Evolutionary conservation across 306 rosid genomes (phyloP).

Genomic region (Trifolium pratense): DNA sequence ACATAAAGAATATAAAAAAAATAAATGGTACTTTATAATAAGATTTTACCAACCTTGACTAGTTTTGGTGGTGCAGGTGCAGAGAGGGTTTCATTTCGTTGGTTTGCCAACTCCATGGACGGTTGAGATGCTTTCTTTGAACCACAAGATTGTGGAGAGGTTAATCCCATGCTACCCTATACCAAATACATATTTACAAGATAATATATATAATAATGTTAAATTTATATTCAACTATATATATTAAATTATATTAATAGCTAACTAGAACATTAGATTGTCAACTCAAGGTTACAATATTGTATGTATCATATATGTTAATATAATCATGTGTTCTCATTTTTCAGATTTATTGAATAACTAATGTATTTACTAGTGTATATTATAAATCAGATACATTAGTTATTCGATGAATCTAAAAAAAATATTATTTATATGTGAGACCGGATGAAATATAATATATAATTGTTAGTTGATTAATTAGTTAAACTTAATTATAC

Average conservation of each 20-base stretch:
- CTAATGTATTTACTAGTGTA: too few species aligned
- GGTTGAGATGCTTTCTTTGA: conserved; percentile 66
- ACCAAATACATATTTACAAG: conserved; percentile 25
- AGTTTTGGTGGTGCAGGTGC: conserved; percentile 63
- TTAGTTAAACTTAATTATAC: conserved; percentile 42
- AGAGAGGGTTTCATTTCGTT: conserved; percentile 51
- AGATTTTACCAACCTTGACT: conserved; percentile 50
- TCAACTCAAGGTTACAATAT: conserved; percentile 3
- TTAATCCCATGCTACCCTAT: conserved; percentile 58
- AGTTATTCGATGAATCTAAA: too few species aligned
- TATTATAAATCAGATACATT: too few species aligned
- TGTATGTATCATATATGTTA: neutral
- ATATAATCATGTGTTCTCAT: too few species aligned
- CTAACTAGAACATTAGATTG: neutral
- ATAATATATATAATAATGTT: neutral
- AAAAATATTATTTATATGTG: too few species aligned
- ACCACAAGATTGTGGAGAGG: conserved; percentile 58
- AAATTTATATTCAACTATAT: conserved; percentile 2
- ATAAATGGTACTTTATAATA: neutral
- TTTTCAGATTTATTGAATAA: too few species aligned
- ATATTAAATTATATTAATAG: neutral
- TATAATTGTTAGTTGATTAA: neutral
- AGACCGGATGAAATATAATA: too few species aligned
- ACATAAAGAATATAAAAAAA: neutral
- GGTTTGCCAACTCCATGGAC: conserved; percentile 74